Base-by-base conservation (phyloP, 441 rosid genomes). In the Euphorbia schlechtendalii region DNA sequence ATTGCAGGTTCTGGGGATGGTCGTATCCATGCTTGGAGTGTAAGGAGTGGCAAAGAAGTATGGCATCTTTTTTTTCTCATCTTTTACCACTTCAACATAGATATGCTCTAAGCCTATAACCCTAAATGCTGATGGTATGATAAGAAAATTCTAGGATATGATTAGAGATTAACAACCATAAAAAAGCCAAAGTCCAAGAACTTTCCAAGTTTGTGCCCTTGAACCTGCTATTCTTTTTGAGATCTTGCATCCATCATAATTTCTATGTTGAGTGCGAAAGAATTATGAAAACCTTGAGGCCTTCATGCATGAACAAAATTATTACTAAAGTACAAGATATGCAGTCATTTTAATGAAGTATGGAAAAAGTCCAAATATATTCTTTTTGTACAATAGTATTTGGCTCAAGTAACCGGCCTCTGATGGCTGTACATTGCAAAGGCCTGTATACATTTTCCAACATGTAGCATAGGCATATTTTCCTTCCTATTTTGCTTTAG, bases 1-100 rank as follows among this genome's bases (percentile, higher is more conserved):
- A 63, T 69, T 69, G 70, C 82, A 90, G 96, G 97, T 70, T 86
- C 97, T 52, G 97, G 97, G 15, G 96, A 90, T 77, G 96, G 97
- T 20, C 82, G 90, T 67, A 86, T 86, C 20, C 88, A 86, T 70
- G 99, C 93, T 21, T 90, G 99, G 97, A 82, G 85, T 65, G 86
- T 86, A 55, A 77, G 97, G 79, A 86, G 84, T 17, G 96, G 96
- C 59, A 86, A 90, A 82, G 92, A 88, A 76, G 99, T 93, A 83
- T 30, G 77, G 66, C 52, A 58, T 74, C 27, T 68, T 48, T n/a
- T 66, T 22, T 66, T 65, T 54, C 34, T 57, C n/a, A n/a, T n/a
- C n/a, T n/a, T n/a, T n/a, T n/a, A n/a, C n/a, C n/a, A n/a, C n/a
- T 7, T 63, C 11, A 49, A 30, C 56, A n/a, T 28, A 6, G 12